Conservation (phyloP, 2,329 filamentous ascomycete species). For the Aspergillus pseudoterreus region DNA sequence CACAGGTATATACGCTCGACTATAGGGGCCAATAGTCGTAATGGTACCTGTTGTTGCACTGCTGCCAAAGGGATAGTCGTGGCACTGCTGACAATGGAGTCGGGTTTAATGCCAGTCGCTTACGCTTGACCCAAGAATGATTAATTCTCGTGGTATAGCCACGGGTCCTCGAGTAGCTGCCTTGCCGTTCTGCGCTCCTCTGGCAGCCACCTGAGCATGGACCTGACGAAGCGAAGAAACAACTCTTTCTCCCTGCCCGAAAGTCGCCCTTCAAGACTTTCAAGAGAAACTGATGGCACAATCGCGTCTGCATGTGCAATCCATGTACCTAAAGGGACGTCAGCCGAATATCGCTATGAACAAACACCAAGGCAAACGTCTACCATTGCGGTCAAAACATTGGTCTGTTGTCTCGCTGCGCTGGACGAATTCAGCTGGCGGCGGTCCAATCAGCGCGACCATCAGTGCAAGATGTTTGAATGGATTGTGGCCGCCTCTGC, state of each 20-base stretch:
- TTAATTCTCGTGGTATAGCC: neutral
- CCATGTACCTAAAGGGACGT: slow-evolving; percentile 17
- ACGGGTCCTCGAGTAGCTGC: slow-evolving; percentile 37
- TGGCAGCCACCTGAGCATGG: slow-evolving; percentile 39
- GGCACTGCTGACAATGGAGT: too few relatives aligned
- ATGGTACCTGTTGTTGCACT: too few relatives aligned
- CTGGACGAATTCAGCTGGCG: slow-evolving; percentile 20
- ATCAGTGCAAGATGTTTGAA: slow-evolving; percentile 26
- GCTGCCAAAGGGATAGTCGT: too few relatives aligned
- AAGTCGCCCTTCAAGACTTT: slow-evolving; percentile 19
- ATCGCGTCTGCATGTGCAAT: slow-evolving; percentile 18
- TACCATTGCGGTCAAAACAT: slow-evolving; percentile 24
- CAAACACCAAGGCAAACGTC: slow-evolving; percentile 5
- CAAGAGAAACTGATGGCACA: slow-evolving; percentile 19
- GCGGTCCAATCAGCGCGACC: slow-evolving; percentile 25
- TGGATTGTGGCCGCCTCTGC: slow-evolving; percentile 18
- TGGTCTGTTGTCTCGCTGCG: slow-evolving; percentile 26
- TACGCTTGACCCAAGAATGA: too few relatives aligned
- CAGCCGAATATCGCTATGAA: neutral
- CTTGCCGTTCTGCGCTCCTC: slow-evolving; percentile 36
- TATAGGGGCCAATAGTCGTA: too few relatives aligned
- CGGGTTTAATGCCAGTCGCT: too few relatives aligned
- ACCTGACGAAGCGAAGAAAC: slow-evolving; percentile 33
- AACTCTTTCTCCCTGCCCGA: slow-evolving; percentile 25
- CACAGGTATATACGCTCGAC: too few relatives aligned